A percentile compares a stretch with the other conserved stretches of the same genome.
Conservation (phyloP, 1,139 yeast genomes). For the Spathaspora sp. region DNA sequence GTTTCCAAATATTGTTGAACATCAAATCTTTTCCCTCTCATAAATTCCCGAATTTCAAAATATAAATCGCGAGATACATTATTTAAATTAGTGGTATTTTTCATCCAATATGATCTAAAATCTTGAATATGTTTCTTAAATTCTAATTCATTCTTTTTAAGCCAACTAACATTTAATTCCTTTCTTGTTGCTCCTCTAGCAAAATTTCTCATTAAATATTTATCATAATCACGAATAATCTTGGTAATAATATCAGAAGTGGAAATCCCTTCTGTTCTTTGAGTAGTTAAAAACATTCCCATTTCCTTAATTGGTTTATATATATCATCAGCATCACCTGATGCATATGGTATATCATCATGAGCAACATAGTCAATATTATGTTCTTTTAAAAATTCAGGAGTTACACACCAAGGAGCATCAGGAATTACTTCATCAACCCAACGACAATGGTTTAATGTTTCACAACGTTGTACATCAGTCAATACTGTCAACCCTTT, state of each 20-base stretch:
- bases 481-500: slow-evolving; percentile 91
- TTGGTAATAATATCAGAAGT: slow-evolving; percentile 95
- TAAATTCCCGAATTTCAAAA: slow-evolving; percentile 76
- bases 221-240: slow-evolving; percentile 92
- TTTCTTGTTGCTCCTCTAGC: slow-evolving; percentile 97
- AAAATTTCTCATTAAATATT: slow-evolving; percentile 92
- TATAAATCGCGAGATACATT: slow-evolving; percentile 79
- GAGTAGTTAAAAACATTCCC: slow-evolving; percentile 92
- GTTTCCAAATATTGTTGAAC: slow-evolving; percentile 31
- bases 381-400: slow-evolving; percentile 75
- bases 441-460: slow-evolving; percentile 90
- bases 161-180: slow-evolving; percentile 94
- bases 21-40: slow-evolving; percentile 54
- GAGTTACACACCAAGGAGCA: slow-evolving; percentile 95
- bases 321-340: slow-evolving; percentile 84
- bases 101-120: slow-evolving; percentile 81
- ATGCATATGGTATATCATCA: slow-evolving; percentile 93
- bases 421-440: slow-evolving; percentile 93
- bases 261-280: slow-evolving; percentile 93
- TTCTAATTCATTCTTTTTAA: slow-evolving; percentile 93
- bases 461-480: slow-evolving; percentile 85
- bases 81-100: slow-evolving; percentile 66
- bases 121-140: slow-evolving; percentile 86
- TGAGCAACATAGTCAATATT: slow-evolving; percentile 95
- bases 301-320: slow-evolving; percentile 86